Evolutionary conservation across 2,329 filamentous ascomycete species (phyloP).

Genomic region (Ascochyta pisi): DNA sequence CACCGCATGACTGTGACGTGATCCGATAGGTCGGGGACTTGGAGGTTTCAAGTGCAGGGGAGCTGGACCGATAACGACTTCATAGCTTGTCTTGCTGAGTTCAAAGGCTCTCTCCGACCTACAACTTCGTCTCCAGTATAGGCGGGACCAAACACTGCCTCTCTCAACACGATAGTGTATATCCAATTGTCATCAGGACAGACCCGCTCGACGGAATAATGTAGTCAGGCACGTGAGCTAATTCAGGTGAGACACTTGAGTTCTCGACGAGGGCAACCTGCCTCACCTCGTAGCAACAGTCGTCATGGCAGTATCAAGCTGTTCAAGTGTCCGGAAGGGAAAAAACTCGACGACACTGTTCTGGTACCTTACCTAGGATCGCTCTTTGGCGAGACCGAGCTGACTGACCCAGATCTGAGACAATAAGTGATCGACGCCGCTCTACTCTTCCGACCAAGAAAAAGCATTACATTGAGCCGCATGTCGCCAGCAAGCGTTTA

Average conservation of each 20-base stretch:
- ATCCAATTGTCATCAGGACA: neutral
- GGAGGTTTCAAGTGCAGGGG: conserved; percentile 3
- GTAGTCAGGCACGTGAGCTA: neutral
- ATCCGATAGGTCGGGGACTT: conserved; percentile 21
- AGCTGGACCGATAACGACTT: conserved; percentile 8
- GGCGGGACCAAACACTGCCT: neutral
- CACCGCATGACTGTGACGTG: conserved; percentile 22
- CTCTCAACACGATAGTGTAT: neutral
- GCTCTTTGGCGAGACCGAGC: neutral
- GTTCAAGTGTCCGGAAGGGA: neutral
- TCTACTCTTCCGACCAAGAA: neutral
- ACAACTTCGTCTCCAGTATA: neutral
- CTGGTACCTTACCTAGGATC: neutral
- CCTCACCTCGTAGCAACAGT: neutral
- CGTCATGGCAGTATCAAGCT: neutral
- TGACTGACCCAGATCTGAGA: conserved; percentile 9
- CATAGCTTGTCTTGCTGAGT: conserved; percentile 6
- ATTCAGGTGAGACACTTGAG: neutral
- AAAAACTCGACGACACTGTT: neutral
- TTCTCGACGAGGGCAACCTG: neutral
- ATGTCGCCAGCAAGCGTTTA: neutral
- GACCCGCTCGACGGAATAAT: neutral
- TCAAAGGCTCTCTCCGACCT: neutral
- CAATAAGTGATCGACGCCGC: neutral
- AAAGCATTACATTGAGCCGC: neutral